Base-by-base conservation (phyloP, 2,329 filamentous ascomycete species). In the Diplocarpon mali region DNA sequence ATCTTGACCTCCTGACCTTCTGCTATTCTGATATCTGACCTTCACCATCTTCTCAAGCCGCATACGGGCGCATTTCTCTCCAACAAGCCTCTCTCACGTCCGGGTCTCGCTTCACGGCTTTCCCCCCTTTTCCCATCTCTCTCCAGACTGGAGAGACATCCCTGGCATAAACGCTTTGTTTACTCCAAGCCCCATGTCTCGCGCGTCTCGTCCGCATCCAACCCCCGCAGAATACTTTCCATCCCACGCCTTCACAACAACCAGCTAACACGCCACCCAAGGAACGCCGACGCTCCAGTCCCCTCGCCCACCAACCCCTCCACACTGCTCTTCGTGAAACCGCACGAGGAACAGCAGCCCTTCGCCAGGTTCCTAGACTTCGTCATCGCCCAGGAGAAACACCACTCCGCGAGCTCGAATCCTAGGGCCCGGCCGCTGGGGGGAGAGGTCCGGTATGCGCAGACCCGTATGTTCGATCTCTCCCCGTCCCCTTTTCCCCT, bases 391-490 rank as follows among this genome's bases (percentile, higher is more conserved):
- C 80, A 85, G 60, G 76, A 81, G 54, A 42, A 57, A 2, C 46
- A 52, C n/a, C 59, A 62, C 28, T 42, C 32, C 11, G 17, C 32
- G 7, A 11, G 27, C 38, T 32, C 38, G 12, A 29, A 13, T 24
- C 30, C 24, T 9, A 10, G 29, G n/a, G 5, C 35, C 14, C 15
- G 35, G 10, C 28, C 43, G 52, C 39, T 14, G 29, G 49, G 38
- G 59, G 35, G 47, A 7, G 75, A 80, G 56, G 71, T 84, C 38
- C 70, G 78, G 56, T 89, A 89, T 63, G 80, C 81, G 1, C 85
- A 89, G 64, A 86, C 83, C 31, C 84, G 78, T 81, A 64, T 60
- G 73, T 63, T 13, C 28, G 15, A 14, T 16, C 30, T 14, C 42
- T 36, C 27, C 9, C 16, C 37, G 27, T 27, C 10, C 13, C 29